Evolutionary conservation across 257 asterid species (phyloP).

Genomic region (Solanum paucissectum): DNA sequence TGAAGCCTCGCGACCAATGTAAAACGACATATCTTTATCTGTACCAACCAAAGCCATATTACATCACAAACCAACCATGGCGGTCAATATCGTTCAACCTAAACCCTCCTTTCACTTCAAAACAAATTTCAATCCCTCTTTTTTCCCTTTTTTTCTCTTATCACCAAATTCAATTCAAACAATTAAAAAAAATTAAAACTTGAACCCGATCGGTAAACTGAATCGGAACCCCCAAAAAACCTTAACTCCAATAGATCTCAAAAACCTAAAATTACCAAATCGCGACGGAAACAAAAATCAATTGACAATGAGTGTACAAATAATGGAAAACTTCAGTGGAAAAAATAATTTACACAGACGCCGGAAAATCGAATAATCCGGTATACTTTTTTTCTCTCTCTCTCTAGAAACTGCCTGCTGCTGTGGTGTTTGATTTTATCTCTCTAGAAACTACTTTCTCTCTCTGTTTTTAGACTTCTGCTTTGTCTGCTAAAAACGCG

Average conservation of each 20-base stretch:
- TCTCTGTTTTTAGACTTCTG: slow-evolving; percentile 4
- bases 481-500: slow-evolving; percentile 49
- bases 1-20: slow-evolving; percentile 97
- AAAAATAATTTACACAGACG: background rate
- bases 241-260: background rate
- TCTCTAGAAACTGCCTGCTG: slow-evolving; percentile 1
- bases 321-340: background rate
- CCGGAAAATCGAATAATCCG: background rate
- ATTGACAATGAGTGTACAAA: slow-evolving; percentile 5
- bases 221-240: background rate
- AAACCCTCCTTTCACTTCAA: background rate
- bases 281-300: background rate
- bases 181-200: background rate
- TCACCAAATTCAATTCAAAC: background rate
- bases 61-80: slow-evolving; percentile 38
- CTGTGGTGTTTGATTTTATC: slow-evolving; percentile 5
- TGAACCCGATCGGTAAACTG: background rate
- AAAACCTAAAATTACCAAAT: background rate
- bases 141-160: background rate
- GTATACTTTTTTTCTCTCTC: slow-evolving; percentile 4
- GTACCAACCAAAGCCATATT: slow-evolving; percentile 40
- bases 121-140: background rate
- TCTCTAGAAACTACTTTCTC: background rate
- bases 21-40: slow-evolving; percentile 70
- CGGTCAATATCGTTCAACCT: slow-evolving; percentile 23